These are phyloP conservation scores for Gaertneriomyces semiglobifer DNA, from an alignment of 192 early-diverging fungal species.

Conservation along the genomic window DNA sequence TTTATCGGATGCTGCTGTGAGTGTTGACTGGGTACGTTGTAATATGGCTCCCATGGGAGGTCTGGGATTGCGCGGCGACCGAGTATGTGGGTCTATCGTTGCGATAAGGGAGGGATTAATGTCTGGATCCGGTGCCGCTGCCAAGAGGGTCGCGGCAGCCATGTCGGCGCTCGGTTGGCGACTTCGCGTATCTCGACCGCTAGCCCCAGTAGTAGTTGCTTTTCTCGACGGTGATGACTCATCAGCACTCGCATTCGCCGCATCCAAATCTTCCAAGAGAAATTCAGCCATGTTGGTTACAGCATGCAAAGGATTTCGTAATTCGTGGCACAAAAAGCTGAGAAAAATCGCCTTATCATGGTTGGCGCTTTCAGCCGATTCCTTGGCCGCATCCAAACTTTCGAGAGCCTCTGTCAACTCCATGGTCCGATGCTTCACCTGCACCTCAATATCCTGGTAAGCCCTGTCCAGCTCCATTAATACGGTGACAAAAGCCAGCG, in stretches of 20 bases:
- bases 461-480: constrained; percentile 10
- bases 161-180: not conserved
- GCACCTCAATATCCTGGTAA: constrained; percentile 8
- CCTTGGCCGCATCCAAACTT: constrained; percentile 17
- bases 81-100: not conserved
- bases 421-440: constrained; percentile 4
- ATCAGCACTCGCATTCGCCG: not conserved
- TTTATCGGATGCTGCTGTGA: not conserved
- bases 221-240: not conserved
- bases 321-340: constrained; percentile 29
- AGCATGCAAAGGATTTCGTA: constrained; percentile 38
- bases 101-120: too few species aligned
- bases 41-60: not conserved
- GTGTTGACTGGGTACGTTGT: not conserved
- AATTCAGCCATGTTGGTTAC: constrained; percentile 32
- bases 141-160: not conserved
- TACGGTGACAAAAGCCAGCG: constrained; percentile 12
- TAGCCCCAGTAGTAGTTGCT: too few species aligned
- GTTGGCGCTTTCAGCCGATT: constrained; percentile 1
- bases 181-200: not conserved
- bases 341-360: constrained; percentile 25
- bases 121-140: too few species aligned
- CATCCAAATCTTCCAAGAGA: constrained; percentile 23
- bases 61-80: not conserved
- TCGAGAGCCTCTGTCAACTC: constrained; percentile 17